A percentile compares a stretch with the other conserved stretches of the same genome.
Evolutionary conservation across 208 protist genomes (phyloP).

Genomic region (Acanthamoeba culbertsoni): DNA sequence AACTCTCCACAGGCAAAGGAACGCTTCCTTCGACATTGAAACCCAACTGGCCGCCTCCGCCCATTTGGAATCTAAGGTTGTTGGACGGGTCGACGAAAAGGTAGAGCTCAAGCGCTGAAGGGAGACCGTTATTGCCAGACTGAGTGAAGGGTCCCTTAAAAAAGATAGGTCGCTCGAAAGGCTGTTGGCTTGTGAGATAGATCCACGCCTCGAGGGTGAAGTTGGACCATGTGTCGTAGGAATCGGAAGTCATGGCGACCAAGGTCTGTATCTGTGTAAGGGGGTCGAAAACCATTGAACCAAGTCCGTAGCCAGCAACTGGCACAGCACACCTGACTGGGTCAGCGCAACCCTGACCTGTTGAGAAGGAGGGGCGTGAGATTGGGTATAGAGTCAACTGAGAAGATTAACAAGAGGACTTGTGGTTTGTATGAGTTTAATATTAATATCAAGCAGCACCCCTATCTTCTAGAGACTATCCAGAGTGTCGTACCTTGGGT

Average conservation of each 20-base stretch:
- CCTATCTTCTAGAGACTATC: not conserved
- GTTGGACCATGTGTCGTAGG: not conserved
- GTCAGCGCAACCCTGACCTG: not conserved
- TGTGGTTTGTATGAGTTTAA: not conserved
- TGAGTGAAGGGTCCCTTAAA: not conserved
- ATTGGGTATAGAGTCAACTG: not conserved
- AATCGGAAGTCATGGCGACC: not conserved
- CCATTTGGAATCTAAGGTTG: not conserved
- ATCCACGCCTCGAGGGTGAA: slow-evolving; percentile 25
- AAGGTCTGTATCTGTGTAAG: not conserved
- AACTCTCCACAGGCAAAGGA: not conserved
- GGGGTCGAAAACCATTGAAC: not conserved
- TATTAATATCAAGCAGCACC: not conserved
- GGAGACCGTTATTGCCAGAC: not conserved
- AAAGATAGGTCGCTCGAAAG: not conserved
- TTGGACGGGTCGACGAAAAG: not conserved
- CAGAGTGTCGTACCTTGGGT: not conserved
- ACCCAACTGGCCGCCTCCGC: not conserved
- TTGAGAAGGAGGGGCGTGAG: not conserved
- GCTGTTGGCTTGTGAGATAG: not conserved
- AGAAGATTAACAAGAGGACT: not conserved
- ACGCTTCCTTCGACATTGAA: not conserved
- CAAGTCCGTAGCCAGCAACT: not conserved
- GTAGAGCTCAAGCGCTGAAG: not conserved
- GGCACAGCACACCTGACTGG: not conserved